Percentiles rank a stretch among this genome's conserved stretches.
Conservation (phyloP, 2,329 filamentous ascomycete genomes). For the Pyricularia grisea region DNA sequence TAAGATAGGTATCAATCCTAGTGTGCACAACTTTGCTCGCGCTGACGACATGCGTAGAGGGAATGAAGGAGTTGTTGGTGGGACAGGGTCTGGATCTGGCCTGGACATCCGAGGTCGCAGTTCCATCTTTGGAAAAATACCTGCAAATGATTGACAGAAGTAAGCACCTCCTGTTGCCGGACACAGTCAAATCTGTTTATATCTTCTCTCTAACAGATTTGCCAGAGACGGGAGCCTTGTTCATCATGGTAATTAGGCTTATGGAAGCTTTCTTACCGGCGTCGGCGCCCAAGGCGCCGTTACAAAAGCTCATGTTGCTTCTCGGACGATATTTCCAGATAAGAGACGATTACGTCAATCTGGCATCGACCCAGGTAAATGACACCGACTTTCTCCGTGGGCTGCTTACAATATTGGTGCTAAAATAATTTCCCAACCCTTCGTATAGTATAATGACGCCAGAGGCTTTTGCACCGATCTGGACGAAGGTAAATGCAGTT, state of each 20-base stretch:
- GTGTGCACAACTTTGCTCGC: background rate
- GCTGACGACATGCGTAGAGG: background rate
- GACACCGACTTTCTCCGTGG: no score
- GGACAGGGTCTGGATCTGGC: background rate
- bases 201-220: background rate
- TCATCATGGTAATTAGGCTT: background rate
- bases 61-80: background rate
- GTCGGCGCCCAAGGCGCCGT: background rate
- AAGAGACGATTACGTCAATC: background rate
- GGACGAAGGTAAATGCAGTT: background rate
- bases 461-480: background rate
- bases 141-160: background rate
- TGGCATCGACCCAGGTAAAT: background rate
- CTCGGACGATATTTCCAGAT: background rate
- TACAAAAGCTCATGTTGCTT: background rate
- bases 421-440: background rate
- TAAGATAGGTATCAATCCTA: background rate
- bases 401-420: no score
- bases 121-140: background rate
- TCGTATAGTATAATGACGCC: background rate
- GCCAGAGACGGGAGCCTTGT: background rate
- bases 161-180: background rate
- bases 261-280: background rate
- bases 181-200: background rate
- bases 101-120: background rate